These are phyloP conservation scores for Trichoderma koningii DNA, from an alignment of 2,329 filamentous ascomycete genomes.

Conservation along the genomic window DNA sequence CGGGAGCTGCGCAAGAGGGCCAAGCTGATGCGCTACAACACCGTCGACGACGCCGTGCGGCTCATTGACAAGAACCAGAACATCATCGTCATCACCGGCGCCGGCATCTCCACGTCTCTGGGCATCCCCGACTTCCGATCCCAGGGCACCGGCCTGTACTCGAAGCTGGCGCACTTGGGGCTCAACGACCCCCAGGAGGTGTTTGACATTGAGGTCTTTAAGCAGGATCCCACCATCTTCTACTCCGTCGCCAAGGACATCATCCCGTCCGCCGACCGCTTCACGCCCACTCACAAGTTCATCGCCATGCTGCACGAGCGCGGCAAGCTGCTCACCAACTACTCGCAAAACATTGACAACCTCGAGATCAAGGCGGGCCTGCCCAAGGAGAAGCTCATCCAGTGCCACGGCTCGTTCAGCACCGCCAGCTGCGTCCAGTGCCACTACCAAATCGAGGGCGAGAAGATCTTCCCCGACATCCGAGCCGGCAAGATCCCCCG, in stretches of 20 bases:
- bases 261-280: conserved; percentile 75
- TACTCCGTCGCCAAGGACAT: conserved; percentile 92
- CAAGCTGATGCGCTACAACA: conserved; percentile 79
- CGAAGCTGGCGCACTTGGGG: conserved; percentile 76
- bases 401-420: conserved; percentile 96
- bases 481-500: conserved; percentile 73
- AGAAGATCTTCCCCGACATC: conserved; percentile 78
- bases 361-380: conserved; percentile 88
- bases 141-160: conserved; percentile 88
- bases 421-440: conserved; percentile 89
- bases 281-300: conserved; percentile 91
- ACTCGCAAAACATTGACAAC: conserved; percentile 98
- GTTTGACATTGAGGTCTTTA: conserved; percentile 87
- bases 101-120: conserved; percentile 93
- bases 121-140: conserved; percentile 97
- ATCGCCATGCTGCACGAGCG: conserved; percentile 86
- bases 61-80: conserved; percentile 75
- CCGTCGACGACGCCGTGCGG: conserved; percentile 80
- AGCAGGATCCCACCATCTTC: conserved; percentile 83
- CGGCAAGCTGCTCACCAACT: conserved; percentile 90
- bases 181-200: conserved; percentile 87
- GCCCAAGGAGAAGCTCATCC: conserved; percentile 76
- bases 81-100: conserved; percentile 91
- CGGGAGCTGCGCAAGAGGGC: conserved; percentile 79
- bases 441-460: conserved; percentile 69